Base-by-base conservation (phyloP, 2,329 filamentous ascomycete genomes). In the Neofusicoccum umdonicola region DNA sequence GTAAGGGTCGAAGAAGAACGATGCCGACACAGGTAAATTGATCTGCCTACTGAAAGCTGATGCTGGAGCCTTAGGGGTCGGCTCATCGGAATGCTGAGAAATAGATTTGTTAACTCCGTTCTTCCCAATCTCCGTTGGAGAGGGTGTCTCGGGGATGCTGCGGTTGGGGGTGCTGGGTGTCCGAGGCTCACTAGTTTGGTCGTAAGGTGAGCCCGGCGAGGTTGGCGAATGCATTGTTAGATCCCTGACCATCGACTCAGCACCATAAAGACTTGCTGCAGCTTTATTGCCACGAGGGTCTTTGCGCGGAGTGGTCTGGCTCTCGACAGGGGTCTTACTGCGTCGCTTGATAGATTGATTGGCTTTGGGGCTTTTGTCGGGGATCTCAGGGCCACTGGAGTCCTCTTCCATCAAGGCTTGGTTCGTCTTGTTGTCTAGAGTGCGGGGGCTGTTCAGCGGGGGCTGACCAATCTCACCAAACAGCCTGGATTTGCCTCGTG, bases 391-490 rank as follows among this genome's bases (percentile, higher is more conserved):
- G 66, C 44, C 12, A 39, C 52, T 44, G 44, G 41, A 31, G 48
- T 56, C 56, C 37, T 65, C 63, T 22, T 66, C 65, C 17, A 70
- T 74, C 11, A 77, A 66, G 15, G 75, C 76, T 35, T 69, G 68
- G 22, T 73, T 72, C 15, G 70, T 71, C 42, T 72, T 71, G 15
- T 67, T 68, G 39, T 68, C 70, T 4, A 86, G 73, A 19, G 81
- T 74, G 12, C 80, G 81, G 15, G 85, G 86, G 70, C 81, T 85
- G 57, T 79, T 76, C 13, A 88, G 70, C 11, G 82, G 82, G 19
- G 85, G 86, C 34, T 80, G 75, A 11, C 82, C 83, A 67, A 89
- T 85, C 71, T 89, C 87, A 12, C 87, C 87, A 70, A 88, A 89
- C 5, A 89, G 77, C 57, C 83, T 84, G 66, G 76, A 67, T 4